Conservation (phyloP, 2,329 filamentous ascomycete genomes). For the Thelonectria discophora region DNA sequence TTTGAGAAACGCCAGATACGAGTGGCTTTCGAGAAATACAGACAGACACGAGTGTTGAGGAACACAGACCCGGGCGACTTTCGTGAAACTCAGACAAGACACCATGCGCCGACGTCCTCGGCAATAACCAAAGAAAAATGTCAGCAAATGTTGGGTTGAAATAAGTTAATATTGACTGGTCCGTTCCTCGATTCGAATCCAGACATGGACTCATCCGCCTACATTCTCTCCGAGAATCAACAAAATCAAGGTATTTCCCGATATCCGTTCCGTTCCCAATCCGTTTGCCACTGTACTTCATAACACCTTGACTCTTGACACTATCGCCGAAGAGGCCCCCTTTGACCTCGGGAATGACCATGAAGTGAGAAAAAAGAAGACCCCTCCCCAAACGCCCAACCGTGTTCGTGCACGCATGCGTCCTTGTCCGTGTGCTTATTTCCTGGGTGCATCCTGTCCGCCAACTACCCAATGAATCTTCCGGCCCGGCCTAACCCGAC, state of each 20-base stretch:
- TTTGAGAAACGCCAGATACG: too few species aligned
- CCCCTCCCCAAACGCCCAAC: constrained; percentile 38
- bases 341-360: not conserved
- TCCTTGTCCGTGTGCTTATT: constrained; percentile 25
- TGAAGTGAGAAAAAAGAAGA: constrained; percentile 1
- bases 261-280: not conserved
- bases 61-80: not conserved
- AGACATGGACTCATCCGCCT: constrained; percentile 68
- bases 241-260: not conserved
- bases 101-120: too few species aligned
- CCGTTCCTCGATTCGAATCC: constrained; percentile 50
- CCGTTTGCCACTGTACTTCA: constrained; percentile 10
- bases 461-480: constrained; percentile 23
- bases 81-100: too few species aligned
- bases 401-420: constrained; percentile 36
- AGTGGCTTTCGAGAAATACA: not conserved
- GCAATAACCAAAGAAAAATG: too few species aligned
- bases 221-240: constrained; percentile 16
- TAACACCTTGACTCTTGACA: constrained; percentile 6
- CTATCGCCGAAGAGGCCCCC: constrained; percentile 1
- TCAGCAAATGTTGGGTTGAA: too few species aligned
- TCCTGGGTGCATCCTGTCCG: constrained; percentile 18
- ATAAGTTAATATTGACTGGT: constrained; percentile 8
- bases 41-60: not conserved
- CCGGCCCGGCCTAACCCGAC: constrained; percentile 15